phyloP scores from a whole-genome alignment of 2,329 filamentous ascomycete species.

The Mycocentrospora acerina region DNA sequence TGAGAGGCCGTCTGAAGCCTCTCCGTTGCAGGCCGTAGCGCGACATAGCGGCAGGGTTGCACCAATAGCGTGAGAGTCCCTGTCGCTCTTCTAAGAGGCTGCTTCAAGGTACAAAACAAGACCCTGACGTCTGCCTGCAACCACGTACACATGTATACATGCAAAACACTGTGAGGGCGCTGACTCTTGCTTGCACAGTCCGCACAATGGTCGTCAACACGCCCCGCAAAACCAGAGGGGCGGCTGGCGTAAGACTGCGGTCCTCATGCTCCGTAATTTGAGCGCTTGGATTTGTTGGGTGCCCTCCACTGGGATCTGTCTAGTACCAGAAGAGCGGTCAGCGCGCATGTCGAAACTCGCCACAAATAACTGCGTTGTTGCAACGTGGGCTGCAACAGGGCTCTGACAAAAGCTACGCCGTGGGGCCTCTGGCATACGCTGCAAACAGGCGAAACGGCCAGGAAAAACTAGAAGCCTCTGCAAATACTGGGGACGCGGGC shows the following conservation, averaged over 20 bases:
- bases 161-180: background rate
- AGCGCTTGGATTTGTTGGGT: constrained; percentile 12
- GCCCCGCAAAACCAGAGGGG: background rate
- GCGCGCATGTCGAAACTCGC: constrained; percentile 23
- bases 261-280: constrained; percentile 17
- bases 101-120: background rate
- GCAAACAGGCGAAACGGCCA: background rate
- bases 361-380: constrained; percentile 23
- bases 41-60: constrained; percentile 14
- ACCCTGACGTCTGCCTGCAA: background rate
- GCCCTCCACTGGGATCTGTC: constrained; percentile 9
- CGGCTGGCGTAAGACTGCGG: constrained; percentile 6
- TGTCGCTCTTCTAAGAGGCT: constrained; percentile 3
- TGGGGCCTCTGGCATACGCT: too few relatives aligned
- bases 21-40: constrained; percentile 32
- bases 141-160: background rate
- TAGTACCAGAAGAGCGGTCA: constrained; percentile 23
- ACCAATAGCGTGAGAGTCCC: constrained; percentile 14
- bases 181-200: background rate
- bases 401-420: background rate
- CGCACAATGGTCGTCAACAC: constrained; percentile 1
- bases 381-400: constrained; percentile 18
- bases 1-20: constrained; percentile 20
- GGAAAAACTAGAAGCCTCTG: background rate
- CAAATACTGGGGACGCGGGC: constrained; percentile 5